Percentiles rank a stretch among this genome's conserved stretches.
These are phyloP conservation scores for Suhomyces tanzawaensis DNA, from an alignment of 805 yeast species.

Conservation along the genomic window DNA sequence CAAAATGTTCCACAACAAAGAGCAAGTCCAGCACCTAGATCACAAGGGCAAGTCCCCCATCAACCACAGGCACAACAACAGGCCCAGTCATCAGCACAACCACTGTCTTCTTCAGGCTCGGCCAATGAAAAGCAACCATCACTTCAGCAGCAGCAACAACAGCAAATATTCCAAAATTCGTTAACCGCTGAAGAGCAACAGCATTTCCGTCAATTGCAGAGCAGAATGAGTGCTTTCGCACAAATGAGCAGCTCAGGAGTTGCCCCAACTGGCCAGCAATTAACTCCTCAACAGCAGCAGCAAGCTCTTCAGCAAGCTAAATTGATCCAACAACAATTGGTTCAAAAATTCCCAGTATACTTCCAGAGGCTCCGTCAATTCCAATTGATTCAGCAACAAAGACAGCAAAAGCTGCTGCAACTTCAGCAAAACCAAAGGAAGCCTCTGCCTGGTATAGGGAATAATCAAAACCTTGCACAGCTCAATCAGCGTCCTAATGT, in stretches of 20 bases:
- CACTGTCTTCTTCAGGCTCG: background rate
- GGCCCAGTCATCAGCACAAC: background rate
- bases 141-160: conserved; percentile 40
- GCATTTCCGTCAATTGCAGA: conserved; percentile 38
- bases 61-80: conserved; percentile 5
- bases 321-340: conserved; percentile 24
- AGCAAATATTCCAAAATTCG: conserved; percentile 43
- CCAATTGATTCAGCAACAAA: conserved; percentile 24
- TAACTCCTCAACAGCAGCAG: conserved; percentile 44
- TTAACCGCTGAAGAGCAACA: conserved; percentile 43
- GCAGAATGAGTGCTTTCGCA: conserved; percentile 38
- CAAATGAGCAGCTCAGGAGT: conserved; percentile 43
- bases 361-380: conserved; percentile 27
- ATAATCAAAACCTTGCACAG: background rate
- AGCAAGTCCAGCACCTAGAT: background rate
- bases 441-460: background rate
- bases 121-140: conserved; percentile 1
- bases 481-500: conserved; percentile 4
- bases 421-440: background rate
- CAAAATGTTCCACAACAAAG: conserved; percentile 18
- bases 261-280: conserved; percentile 41
- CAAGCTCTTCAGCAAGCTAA: conserved; percentile 45
- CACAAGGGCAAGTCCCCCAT: background rate
- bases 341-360: conserved; percentile 26
- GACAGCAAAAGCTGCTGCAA: conserved; percentile 17